Base-by-base conservation (phyloP, 495 filamentous ascomycete genomes). In the Staphylotrichum tortipilum region DNA sequence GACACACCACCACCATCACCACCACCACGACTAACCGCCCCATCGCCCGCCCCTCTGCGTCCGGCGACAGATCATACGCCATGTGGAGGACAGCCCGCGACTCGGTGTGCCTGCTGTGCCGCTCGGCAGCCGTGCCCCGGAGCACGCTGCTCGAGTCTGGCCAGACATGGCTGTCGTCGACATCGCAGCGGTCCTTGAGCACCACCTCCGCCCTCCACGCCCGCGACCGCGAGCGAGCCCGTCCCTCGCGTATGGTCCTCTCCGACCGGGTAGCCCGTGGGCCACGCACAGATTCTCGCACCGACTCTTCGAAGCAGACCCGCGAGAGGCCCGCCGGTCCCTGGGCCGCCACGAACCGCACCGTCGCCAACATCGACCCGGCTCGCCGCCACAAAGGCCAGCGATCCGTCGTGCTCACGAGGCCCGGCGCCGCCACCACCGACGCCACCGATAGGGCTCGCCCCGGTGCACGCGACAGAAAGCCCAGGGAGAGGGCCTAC, bases 291-390 rank as follows among this genome's bases (percentile, higher is more conserved):
- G 65, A 42, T 29, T 61, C 57, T 35, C 44, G 45, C n/a, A n/a
- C n/a, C n/a, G n/a, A n/a, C n/a, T n/a, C n/a, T n/a, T n/a, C n/a
- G n/a, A n/a, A 73, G 61, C 36, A 67, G 61, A n/a, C 58, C 60
- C 55, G 59, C 36, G 61, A 65, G 40, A 68, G 49, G 58, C 70
- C 52, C 21, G 68, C 67, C 28, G 81, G 86, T 0, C 89, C 89
- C 0, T 95, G 85, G 54, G 79, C 77, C 8, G 80, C 75, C 17
- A 88, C 90, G 83, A 96, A 96, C 64, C 73, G 78, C 52, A 92
- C 77, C 7, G 71, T 75, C 35, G 82, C 82, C 23, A 78, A 79
- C n/a, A 68, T 85, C 59, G 58, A 62, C 11, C 46, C 26, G 1
- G 18, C 53, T 30, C 59, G 56, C 33, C 46, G 53, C 41, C 71